Percentiles rank a stretch among this genome's conserved stretches.
These are phyloP conservation scores for Rhynchospora pubera DNA, from an alignment of 176 grass and related monocot species.

Conservation along the genomic window DNA sequence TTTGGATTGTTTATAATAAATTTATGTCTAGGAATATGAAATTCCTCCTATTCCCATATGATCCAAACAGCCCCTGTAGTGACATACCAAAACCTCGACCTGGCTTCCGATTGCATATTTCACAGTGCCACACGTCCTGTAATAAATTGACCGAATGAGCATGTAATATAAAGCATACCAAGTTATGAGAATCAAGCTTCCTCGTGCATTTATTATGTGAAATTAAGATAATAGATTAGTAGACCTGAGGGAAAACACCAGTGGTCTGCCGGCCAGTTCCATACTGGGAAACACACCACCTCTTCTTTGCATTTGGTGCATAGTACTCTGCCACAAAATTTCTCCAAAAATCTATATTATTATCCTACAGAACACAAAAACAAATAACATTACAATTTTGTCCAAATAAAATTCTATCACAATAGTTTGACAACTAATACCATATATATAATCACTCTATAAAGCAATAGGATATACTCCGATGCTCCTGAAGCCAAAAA, in stretches of 20 bases:
- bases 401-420: neutral
- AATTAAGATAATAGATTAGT: neutral
- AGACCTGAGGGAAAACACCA: slow-evolving; percentile 98
- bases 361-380: slow-evolving; percentile 45
- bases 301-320: slow-evolving; percentile 90
- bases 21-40: too few species aligned
- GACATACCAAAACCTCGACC: slow-evolving; percentile 88
- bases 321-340: slow-evolving; percentile 96
- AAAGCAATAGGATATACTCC: neutral
- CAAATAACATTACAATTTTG: neutral
- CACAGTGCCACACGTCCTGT: slow-evolving; percentile 97
- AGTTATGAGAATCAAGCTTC: neutral
- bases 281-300: slow-evolving; percentile 97
- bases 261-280: slow-evolving; percentile 93
- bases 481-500: neutral
- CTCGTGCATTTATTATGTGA: neutral
- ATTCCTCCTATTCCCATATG: too few species aligned
- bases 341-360: slow-evolving; percentile 97
- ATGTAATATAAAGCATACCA: neutral
- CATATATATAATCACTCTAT: neutral
- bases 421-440: neutral
- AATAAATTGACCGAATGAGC: slow-evolving; percentile 17
- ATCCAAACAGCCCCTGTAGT: too few species aligned
- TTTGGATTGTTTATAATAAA: too few species aligned
- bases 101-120: slow-evolving; percentile 88